These are phyloP conservation scores for Oenanthe javanica DNA, from an alignment of 140 eudicot species.

Conservation along the genomic window DNA sequence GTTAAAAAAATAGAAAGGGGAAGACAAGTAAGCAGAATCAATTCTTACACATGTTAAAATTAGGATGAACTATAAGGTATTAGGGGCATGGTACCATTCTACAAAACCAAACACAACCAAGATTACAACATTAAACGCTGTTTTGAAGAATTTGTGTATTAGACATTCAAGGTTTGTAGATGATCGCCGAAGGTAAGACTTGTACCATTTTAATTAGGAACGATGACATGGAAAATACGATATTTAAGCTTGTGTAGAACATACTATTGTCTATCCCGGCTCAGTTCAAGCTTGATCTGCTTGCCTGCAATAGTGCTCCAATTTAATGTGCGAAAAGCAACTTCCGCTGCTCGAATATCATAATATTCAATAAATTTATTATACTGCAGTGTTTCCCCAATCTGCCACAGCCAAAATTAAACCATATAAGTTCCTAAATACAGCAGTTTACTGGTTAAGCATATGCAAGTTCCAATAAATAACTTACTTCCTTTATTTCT, in stretches of 20 bases:
- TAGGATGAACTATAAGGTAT: background rate
- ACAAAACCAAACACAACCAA: background rate
- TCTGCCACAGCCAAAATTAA: conserved; percentile 23
- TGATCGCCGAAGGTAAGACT: background rate
- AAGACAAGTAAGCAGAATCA: background rate
- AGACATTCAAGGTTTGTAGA: too few relatives aligned
- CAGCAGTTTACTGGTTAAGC: background rate
- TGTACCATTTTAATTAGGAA: background rate
- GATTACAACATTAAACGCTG: background rate
- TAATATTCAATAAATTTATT: conserved; percentile 26
- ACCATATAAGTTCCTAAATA: background rate
- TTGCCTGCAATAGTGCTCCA: conserved; percentile 18
- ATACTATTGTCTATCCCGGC: conserved; percentile 18
- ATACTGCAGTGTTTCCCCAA: conserved; percentile 20
- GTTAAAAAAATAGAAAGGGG: background rate
- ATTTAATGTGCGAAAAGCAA: conserved; percentile 29
- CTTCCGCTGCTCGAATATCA: conserved; percentile 44
- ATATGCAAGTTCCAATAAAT: background rate
- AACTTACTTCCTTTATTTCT: conserved; percentile 39
- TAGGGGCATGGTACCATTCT: too few relatives aligned
- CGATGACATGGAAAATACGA: background rate
- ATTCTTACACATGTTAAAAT: background rate
- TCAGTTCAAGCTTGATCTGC: conserved; percentile 28
- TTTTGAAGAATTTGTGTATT: too few relatives aligned
- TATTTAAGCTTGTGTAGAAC: background rate